Evolutionary conservation across 169 alveolate genomes (phyloP).

Genomic region (Plasmodium billcollinsi): DNA sequence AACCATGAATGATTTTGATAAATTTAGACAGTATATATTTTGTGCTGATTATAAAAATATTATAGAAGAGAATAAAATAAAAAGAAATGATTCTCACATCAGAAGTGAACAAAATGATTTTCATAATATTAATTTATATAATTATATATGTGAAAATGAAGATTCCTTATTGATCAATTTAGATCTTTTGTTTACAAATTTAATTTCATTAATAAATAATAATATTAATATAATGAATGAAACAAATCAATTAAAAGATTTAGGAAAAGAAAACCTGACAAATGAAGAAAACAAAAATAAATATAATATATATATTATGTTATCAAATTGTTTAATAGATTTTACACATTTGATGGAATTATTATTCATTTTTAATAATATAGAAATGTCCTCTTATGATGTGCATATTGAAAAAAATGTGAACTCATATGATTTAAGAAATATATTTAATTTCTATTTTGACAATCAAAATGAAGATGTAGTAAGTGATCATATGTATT

Average conservation of each 20-base stretch:
- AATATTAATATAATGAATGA: not conserved
- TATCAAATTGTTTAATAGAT: slow-evolving; percentile 28
- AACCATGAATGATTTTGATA: slow-evolving; percentile 11
- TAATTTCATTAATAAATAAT: slow-evolving; percentile 12
- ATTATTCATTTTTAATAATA: slow-evolving; percentile 20
- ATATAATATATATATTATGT: not conserved
- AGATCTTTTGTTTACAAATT: slow-evolving; percentile 28
- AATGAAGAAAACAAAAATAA: not conserved
- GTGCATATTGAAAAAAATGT: slow-evolving; percentile 14
- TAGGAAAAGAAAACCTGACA: not conserved
- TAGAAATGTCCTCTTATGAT: not conserved
- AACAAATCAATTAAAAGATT: not conserved
- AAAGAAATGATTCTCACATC: not conserved
- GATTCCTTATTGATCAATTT: slow-evolving; percentile 28
- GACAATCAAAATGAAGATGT: slow-evolving; percentile 5
- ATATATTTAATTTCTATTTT: slow-evolving; percentile 50
- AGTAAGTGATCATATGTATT: not conserved
- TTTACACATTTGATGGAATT: slow-evolving; percentile 22
- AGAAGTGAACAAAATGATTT: not conserved
- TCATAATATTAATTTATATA: slow-evolving; percentile 8
- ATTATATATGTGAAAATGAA: slow-evolving; percentile 60
- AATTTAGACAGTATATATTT: slow-evolving; percentile 35
- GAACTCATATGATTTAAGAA: slow-evolving; percentile 12
- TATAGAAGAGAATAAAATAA: too few relatives aligned
- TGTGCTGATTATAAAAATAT: slow-evolving; percentile 5